Evolutionary conservation across 352 stramenopile genomes (phyloP), one percentile per base, ranked within the genome.

Genomic region (Phytophthora pistaciae): DNA sequence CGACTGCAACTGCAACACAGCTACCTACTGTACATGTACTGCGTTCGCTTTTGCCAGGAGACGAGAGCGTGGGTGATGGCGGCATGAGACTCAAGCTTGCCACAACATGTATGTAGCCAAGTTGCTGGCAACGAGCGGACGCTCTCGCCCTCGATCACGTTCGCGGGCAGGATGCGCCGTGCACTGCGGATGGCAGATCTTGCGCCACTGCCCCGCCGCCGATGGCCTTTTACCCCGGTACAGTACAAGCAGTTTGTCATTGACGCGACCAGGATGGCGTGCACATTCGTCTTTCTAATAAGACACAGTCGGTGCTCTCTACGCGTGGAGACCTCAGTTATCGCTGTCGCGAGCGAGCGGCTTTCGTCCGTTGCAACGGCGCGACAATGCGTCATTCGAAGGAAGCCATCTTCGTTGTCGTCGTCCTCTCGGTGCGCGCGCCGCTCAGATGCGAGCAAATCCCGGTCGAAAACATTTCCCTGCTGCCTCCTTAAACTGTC

Each of bases 81-180:
- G 27, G 27, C 27, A 31, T 31, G 7, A 31, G 27, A 31, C 3
- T 44, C 36, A 18, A 5, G 13, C 16, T 36, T 46, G 38, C 14
- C 18, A 18, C 38, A 20, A n/a, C 38, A 46, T 46, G 38, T 46
- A 46, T 63, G 59, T 50, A 50, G 59, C 46, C 46, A 58, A 66
- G 25, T 11, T 52, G 46, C 20, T 58, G 31, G 20, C 54, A 64
- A 42, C 57, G 20, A 29, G 21, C 25, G 6, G 56, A 36, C 46
- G 49, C 21, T 42, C 56, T 63, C 36, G 36, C n/a, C 18, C 42
- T 50, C 18, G 42, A 50, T 50, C 18, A 50, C 42, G 42, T 25
- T 25, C n/a, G 42, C 42, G 42, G 42, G 56, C 33, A 42, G 21
- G 56, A 63, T 54, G 42, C 42, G 42, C 42, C 42, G 7, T 63